Evolutionary conservation across 176 grass and related monocot species (phyloP), one percentile per base, ranked within the genome.

Genomic region (Musa schizocarpa): DNA sequence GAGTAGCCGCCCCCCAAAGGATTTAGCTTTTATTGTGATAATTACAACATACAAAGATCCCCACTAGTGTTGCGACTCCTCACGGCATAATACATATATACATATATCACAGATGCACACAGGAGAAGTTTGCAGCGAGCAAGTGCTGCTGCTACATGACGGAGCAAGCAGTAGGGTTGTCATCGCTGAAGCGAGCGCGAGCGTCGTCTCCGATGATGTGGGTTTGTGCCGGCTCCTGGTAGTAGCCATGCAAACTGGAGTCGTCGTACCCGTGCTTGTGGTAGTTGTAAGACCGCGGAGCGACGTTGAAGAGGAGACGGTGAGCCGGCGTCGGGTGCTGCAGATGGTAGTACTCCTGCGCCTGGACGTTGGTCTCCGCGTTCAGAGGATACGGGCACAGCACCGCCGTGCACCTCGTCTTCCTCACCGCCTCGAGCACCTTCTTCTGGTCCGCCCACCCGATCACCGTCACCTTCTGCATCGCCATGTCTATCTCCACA

Each of bases 201-300:
- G 72, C 79, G 56, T 52, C 80, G 43, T 67, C 65, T 20, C 77
- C 71, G 55, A 92, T 81, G 13, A 78, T 50, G 55, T 77, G 52
- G 16, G 14, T 9, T 49, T 69, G 49, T n/a, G 49, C 10, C 12
- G 49, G 52, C 48, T 53, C 43, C 1, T 77, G 48, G 74, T 83
- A 59, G 81, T 86, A 75, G 11, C 90, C 88, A 23, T 92, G 76
- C 9, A 87, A 65, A 11, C 82, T 78, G 1, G 85, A 71, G 77
- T 83, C 74, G 11, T 76, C 80, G 61, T 93, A 97, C 2, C 93
- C 90, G 54, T 93, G 93, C 13, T 83, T 81, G 27, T 66, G 75
- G 57, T 97, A 97, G 68, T 97, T 97, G 86, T 97, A 97, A 2
- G 88, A 90, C 81, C 69, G 84, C 9, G 68, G 53, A 54, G 77